phyloP scores from a whole-genome alignment of 768 basidiomycete species.

The Tricholoma terreum region DNA sequence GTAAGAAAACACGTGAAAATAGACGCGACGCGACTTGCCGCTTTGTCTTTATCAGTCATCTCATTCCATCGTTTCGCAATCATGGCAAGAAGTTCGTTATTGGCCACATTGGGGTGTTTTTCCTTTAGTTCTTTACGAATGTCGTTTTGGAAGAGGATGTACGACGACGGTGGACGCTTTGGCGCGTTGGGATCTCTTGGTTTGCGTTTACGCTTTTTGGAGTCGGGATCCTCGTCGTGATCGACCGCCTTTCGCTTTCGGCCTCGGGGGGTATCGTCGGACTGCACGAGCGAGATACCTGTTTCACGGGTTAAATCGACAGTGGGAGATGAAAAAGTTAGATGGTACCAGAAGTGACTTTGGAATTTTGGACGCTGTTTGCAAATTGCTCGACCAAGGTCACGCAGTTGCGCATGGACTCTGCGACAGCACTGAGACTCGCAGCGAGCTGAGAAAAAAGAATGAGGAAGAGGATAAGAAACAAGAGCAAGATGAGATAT shows the following conservation, averaged over 20 bases:
- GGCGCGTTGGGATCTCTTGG: slow-evolving; percentile 92
- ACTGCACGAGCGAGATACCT: slow-evolving; percentile 16
- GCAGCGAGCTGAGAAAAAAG: slow-evolving; percentile 45
- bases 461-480: slow-evolving; percentile 10
- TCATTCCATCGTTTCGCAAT: slow-evolving; percentile 74
- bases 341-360: slow-evolving; percentile 6
- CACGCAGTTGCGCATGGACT: slow-evolving; percentile 61
- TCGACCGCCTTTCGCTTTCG: slow-evolving; percentile 54
- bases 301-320: slow-evolving; percentile 13
- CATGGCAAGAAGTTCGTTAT: slow-evolving; percentile 67
- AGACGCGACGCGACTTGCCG: slow-evolving; percentile 48
- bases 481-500: slow-evolving; percentile 5
- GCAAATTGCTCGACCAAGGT: slow-evolving; percentile 59
- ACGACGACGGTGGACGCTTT: slow-evolving; percentile 89
- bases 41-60: slow-evolving; percentile 67
- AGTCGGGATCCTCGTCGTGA: slow-evolving; percentile 33
- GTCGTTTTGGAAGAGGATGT: slow-evolving; percentile 93
- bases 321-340: slow-evolving; percentile 9
- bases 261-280: slow-evolving; percentile 26
- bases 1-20: slow-evolving; percentile 4
- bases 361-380: slow-evolving; percentile 38
- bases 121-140: slow-evolving; percentile 72
- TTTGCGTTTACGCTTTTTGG: slow-evolving; percentile 62
- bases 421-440: slow-evolving; percentile 55
- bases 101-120: slow-evolving; percentile 57